Base-by-base conservation (phyloP, 2,329 filamentous ascomycete species). In the Microdochium nivale region DNA sequence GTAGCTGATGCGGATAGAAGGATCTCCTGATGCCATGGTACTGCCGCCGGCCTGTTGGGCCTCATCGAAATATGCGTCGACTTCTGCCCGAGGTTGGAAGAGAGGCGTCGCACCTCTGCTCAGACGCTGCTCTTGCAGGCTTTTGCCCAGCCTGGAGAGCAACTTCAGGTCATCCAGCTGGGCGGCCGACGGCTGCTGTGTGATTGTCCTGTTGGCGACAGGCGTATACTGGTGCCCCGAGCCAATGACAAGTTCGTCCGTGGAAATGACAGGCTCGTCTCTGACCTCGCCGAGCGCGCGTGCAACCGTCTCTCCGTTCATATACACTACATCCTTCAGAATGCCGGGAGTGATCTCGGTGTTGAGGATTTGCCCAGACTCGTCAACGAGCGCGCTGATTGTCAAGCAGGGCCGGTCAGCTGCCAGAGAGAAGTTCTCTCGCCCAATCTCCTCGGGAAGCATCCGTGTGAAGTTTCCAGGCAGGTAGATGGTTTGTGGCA, bases 401-500 rank as follows among this genome's bases (percentile, higher is more conserved):
- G 83, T 86, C 48, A 87, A 70, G 47, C 77, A 77, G 1, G 76
- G 78, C 25, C 69, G 66, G 50, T 71, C 67, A 9, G 72, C 62
- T 2, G 69, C 75, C 25, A 87, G 68, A 40, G 83, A 86, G 55
- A 83, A 78, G 25, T 67, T 63, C 25, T 73, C 62, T n/a, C 66
- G 63, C n/a, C 78, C 70, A 24, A 78, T 59, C 32, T 68, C 63
- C n/a, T 70, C 59, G 7, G 77, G 74, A 48, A 87, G 67, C 81
- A 87, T 86, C 49, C 75, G 71, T 49, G 76, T 69, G 23, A 75
- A 72, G 59, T 80, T 75, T 1, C 81, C 81, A 3, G 79, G 72
- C 19, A 84, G 70, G 56, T 85, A 86, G 46, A 78, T 71, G n/a
- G 77, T 82, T 58, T 81, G 70, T 1, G 77, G 73, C 30, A 83